Conservation (phyloP, 768 basidiomycete species). For the Mycena epipterygia region DNA sequence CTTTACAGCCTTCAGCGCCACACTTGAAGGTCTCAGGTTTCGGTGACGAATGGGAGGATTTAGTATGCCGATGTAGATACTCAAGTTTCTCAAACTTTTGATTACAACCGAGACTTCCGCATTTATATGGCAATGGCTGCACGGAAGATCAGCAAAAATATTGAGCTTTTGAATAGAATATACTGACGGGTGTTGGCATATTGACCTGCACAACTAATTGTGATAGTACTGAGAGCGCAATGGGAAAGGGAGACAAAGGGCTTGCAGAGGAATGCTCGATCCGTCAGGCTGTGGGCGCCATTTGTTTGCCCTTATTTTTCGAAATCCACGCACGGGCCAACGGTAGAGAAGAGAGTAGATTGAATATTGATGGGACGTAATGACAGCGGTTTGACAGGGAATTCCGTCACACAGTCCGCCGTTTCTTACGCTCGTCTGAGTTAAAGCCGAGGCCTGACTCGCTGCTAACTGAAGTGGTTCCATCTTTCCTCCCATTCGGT, state of each 20-base stretch:
- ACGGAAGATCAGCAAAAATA: conserved; percentile 17
- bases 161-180: conserved; percentile 7
- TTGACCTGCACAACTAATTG: neutral
- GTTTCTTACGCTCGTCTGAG: no score
- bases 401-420: no score
- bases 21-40: neutral
- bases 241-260: conserved; percentile 13
- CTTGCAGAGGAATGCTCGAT: conserved; percentile 1
- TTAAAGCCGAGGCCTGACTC: no score
- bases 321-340: neutral
- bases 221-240: conserved; percentile 16
- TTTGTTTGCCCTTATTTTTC: neutral
- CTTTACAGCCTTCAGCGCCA: neutral
- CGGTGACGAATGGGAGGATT: conserved; percentile 10
- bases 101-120: conserved; percentile 2
- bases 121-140: conserved; percentile 19
- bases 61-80: conserved; percentile 9
- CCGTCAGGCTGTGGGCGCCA: neutral
- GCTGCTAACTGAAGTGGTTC: no score
- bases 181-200: conserved; percentile 4
- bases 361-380: no score
- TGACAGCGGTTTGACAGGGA: no score
- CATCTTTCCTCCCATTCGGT: no score
- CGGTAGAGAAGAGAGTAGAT: no score
- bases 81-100: conserved; percentile 18